Evolutionary conservation across 2,329 filamentous ascomycete species (phyloP), one percentile per base, ranked within the genome.

Genomic region (Hortaea sp.): DNA sequence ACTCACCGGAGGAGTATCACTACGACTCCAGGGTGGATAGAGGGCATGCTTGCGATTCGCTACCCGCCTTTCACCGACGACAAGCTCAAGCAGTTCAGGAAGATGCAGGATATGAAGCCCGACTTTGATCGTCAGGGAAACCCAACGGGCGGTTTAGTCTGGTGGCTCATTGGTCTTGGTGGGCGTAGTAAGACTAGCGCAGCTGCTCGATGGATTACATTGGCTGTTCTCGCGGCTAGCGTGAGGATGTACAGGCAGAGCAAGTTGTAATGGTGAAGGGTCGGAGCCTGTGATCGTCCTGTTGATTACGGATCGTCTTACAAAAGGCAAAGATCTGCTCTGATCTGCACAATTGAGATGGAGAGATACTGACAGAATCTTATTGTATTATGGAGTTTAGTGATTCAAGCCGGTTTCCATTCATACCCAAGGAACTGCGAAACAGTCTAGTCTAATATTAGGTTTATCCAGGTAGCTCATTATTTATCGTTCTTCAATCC

Each of bases 11-110:
- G 79, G 34, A 69, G 72, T 42, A 66, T 85, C 31, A 77, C 79
- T 20, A 74, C 71, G 39, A 84, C 81, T 4, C 83, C 83, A 0
- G 58, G 63, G 11, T 87, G 83, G 83, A 73, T 82, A 53, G 83
- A 88, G 61, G 69, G 67, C 35, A 59, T 88, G 49, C 69, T 90
- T 54, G 74, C 76, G 48, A 72, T 86, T 44, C 77, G 86, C 50
- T 82, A 82, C 61, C 79, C 79, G 7, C 79, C 79, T 2, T 82
- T 78, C 55, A 66, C 63, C 2, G 73, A 73, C 42, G 53, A 46
- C 30, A 82, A 82, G 64, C 60, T 73, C 51, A 67, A 70, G 60
- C 69, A 73, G 52, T 71, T 74, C 55, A 64, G 68, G 48, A 63
- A 63, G 7, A 75, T 77, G 65, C 73, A 66, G 45, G 68, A 71